Percentiles rank a stretch among this genome's conserved stretches.
phyloP scores from a whole-genome alignment of 306 rosid species.

The Dalbergia cochinchinensis region DNA sequence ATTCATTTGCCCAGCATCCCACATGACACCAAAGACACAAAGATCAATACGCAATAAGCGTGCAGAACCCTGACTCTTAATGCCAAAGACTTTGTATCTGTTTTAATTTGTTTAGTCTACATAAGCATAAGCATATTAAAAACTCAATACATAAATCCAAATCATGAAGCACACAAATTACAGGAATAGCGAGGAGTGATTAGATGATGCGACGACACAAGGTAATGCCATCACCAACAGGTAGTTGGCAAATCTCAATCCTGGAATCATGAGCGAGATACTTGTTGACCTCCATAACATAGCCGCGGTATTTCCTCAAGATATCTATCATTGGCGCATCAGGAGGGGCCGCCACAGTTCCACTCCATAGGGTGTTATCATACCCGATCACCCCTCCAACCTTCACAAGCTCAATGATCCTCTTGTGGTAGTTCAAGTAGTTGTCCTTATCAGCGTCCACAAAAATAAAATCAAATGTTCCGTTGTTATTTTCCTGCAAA shows the following conservation, averaged over 20 bases:
- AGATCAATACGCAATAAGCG: too few species aligned
- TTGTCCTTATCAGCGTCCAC: slow-evolving; percentile 93
- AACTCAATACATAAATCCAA: background rate
- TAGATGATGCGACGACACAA: slow-evolving; percentile 74
- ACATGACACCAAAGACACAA: background rate
- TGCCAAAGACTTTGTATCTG: too few species aligned
- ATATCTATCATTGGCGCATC: slow-evolving; percentile 72
- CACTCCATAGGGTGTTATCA: slow-evolving; percentile 89
- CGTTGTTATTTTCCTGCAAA: slow-evolving; percentile 70
- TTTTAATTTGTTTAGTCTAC: background rate
- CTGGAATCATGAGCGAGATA: slow-evolving; percentile 79
- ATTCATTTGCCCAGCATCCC: background rate
- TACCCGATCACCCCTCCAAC: slow-evolving; percentile 87
- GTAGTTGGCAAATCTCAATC: slow-evolving; percentile 83
- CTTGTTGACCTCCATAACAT: slow-evolving; percentile 77
- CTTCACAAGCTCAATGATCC: slow-evolving; percentile 75
- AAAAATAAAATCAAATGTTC: slow-evolving; percentile 71
- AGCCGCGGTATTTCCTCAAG: slow-evolving; percentile 54
- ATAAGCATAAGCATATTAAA: background rate
- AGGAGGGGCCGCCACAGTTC: slow-evolving; percentile 77
- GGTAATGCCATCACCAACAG: slow-evolving; percentile 85
- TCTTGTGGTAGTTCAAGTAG: slow-evolving; percentile 86
- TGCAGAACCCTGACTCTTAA: background rate
- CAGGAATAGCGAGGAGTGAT: background rate
- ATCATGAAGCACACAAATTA: background rate